phyloP scores from a whole-genome alignment of 2,329 filamentous ascomycete genomes.

The Fusarium sp. region DNA sequence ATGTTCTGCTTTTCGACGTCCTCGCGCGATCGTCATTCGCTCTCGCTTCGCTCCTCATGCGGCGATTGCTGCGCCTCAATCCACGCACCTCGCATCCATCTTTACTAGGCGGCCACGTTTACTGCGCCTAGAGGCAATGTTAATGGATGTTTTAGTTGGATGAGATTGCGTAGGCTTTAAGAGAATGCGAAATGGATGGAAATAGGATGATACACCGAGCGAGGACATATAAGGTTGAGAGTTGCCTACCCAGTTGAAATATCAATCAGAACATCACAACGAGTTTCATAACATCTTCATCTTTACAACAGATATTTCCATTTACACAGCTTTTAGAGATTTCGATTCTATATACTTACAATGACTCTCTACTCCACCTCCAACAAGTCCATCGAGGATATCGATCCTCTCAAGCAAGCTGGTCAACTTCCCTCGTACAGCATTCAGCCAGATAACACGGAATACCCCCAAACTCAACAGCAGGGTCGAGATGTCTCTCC shows the following conservation, averaged over 20 bases:
- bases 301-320: not conserved
- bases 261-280: not conserved
- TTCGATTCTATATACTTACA: not conserved
- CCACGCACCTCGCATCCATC: constrained; percentile 21
- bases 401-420: constrained; percentile 39
- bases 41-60: not conserved
- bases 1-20: not conserved
- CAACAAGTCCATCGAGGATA: constrained; percentile 26
- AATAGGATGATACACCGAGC: not conserved
- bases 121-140: not conserved
- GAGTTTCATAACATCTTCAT: not conserved
- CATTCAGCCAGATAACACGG: constrained; percentile 13
- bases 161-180: constrained; percentile 23
- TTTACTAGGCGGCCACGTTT: constrained; percentile 15
- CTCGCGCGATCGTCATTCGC: not conserved
- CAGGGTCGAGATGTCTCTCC: not conserved
- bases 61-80: not conserved
- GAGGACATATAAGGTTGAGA: constrained; percentile 32
- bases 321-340: fast-evolving
- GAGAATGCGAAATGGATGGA: constrained; percentile 23
- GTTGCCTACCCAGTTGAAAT: not conserved
- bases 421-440: constrained; percentile 38
- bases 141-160: not conserved
- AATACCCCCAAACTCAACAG: constrained; percentile 11
- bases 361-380: constrained; percentile 35